phyloP scores from a whole-genome alignment of 768 basidiomycete genomes.

The Galerina sulciceps region DNA sequence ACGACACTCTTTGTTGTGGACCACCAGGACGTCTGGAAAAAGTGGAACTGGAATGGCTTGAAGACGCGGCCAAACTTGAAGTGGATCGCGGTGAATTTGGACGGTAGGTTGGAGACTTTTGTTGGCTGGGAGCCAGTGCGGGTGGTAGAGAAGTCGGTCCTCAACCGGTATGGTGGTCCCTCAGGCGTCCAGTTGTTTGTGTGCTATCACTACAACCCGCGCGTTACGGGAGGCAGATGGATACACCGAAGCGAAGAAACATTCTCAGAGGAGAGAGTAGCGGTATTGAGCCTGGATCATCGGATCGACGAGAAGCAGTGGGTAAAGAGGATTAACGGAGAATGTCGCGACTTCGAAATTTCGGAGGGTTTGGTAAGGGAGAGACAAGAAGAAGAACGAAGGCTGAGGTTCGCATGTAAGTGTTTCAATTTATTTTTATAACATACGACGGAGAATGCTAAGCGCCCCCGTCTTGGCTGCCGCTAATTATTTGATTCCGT shows the following conservation, averaged over 20 bases:
- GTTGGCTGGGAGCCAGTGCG: slow-evolving; percentile 1
- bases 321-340: slow-evolving; percentile 8
- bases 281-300: slow-evolving; percentile 5
- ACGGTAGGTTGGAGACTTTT: not conserved
- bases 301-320: slow-evolving; percentile 10
- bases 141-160: slow-evolving; percentile 2
- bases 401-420: not conserved
- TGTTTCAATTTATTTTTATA: not conserved
- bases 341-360: slow-evolving; percentile 12
- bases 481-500: not conserved
- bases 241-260: slow-evolving; percentile 15
- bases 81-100: slow-evolving; percentile 14
- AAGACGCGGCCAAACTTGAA: slow-evolving; percentile 1
- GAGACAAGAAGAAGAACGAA: slow-evolving; percentile 6
- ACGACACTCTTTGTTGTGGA: slow-evolving; percentile 11
- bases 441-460: slow-evolving; percentile 4
- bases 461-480: not conserved
- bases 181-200: slow-evolving; percentile 6
- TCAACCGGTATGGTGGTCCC: slow-evolving; percentile 2
- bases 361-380: slow-evolving; percentile 11
- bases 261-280: slow-evolving; percentile 13
- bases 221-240: slow-evolving; percentile 8
- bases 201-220: slow-evolving; percentile 6
- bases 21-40: slow-evolving; percentile 7
- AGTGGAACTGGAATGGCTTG: slow-evolving; percentile 12